A percentile compares a stretch with the other conserved stretches of the same genome.
Evolutionary conservation across 345 rosid species (phyloP).

Genomic region (Limnanthes douglasii): DNA sequence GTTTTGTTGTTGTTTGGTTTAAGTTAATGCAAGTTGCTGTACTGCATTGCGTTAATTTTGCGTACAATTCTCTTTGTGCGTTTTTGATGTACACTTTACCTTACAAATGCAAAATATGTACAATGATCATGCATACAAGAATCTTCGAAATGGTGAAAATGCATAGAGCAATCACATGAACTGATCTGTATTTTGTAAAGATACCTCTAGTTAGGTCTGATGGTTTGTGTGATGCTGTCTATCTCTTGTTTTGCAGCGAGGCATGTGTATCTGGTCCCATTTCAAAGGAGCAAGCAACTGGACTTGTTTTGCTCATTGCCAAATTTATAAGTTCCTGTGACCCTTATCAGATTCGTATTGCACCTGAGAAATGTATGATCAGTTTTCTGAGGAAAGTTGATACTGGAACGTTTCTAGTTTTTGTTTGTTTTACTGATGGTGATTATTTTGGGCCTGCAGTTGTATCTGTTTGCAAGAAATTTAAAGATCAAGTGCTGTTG

Average conservation of each 20-base stretch:
- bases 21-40: neutral
- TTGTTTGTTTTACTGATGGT: slow-evolving; percentile 1
- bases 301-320: slow-evolving; percentile 23
- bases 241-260: no score
- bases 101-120: no score
- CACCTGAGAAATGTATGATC: slow-evolving; percentile 54
- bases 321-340: slow-evolving; percentile 52
- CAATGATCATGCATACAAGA: no score
- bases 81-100: no score
- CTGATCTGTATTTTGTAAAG: no score
- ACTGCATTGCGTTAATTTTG: neutral
- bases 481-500: slow-evolving; percentile 60
- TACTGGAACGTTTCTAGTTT: neutral
- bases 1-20: slow-evolving; percentile 1
- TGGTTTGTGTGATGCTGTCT: no score
- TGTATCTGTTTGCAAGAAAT: slow-evolving; percentile 52
- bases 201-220: no score
- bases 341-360: slow-evolving; percentile 61
- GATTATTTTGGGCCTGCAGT: slow-evolving; percentile 29
- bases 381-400: neutral
- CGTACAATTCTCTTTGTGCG: no score
- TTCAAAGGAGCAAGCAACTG: slow-evolving; percentile 32
- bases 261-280: slow-evolving; percentile 26
- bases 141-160: no score
- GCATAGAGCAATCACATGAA: no score